These are phyloP conservation scores for Saururus chinensis DNA, from an alignment of 164 flowering plant species.

Conservation along the genomic window DNA sequence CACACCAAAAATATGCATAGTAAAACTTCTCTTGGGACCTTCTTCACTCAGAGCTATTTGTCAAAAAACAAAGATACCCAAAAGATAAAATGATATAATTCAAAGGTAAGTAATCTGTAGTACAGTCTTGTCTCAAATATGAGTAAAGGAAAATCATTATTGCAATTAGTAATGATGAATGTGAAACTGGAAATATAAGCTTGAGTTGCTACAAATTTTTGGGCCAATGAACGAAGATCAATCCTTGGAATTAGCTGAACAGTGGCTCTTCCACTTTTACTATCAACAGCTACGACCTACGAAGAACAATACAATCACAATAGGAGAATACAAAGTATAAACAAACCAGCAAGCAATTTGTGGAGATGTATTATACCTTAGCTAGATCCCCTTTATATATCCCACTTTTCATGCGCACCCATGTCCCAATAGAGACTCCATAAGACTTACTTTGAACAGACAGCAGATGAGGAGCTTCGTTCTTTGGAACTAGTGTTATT, in stretches of 20 bases:
- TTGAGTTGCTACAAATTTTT: slow-evolving; percentile 13
- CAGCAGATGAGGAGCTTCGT: slow-evolving; percentile 58
- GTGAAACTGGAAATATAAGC: too few relatives aligned
- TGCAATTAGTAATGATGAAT: neutral
- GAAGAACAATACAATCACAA: slow-evolving; percentile 3
- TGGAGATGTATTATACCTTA: slow-evolving; percentile 33
- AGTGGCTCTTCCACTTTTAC: slow-evolving; percentile 46
- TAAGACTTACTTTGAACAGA: slow-evolving; percentile 27
- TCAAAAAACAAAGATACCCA: too few relatives aligned
- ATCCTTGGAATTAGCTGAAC: slow-evolving; percentile 83
- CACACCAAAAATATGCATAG: too few relatives aligned
- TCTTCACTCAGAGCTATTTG: too few relatives aligned
- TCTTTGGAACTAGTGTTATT: slow-evolving; percentile 38
- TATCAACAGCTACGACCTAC: slow-evolving; percentile 70
- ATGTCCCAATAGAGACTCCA: slow-evolving; percentile 44
- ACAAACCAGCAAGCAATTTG: neutral
- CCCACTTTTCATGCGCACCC: slow-evolving; percentile 92
- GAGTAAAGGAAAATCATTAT: neutral
- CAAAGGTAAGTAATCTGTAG: too few relatives aligned
- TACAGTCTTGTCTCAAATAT: too few relatives aligned
- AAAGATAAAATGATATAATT: too few relatives aligned
- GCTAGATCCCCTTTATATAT: slow-evolving; percentile 87
- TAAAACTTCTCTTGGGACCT: too few relatives aligned
- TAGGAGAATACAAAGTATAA: neutral
- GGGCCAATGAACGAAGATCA: slow-evolving; percentile 46